Evolutionary conservation across 1,139 yeast genomes (phyloP), one percentile per base, ranked within the genome.

Genomic region (Geotrichum carabidarum): DNA sequence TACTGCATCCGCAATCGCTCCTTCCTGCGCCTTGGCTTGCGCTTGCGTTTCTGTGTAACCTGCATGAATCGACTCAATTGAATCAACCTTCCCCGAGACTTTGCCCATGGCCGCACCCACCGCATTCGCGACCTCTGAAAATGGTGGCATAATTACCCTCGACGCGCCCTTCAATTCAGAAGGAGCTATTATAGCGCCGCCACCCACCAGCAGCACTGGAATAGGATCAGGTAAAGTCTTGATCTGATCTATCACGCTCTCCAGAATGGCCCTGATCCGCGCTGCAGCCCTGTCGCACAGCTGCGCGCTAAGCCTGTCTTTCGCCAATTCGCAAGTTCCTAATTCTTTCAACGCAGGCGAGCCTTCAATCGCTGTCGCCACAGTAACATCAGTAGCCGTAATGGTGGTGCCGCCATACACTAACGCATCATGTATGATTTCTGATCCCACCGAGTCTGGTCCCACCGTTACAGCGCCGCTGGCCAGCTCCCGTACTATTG

Each of bases 41-140:
- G 68, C 63, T 27, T 60, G 60, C 2, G 22, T 15, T 15, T 45
- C 49, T 1, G 42, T 45, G 46, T 12, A 43, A 14, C 36, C 18
- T 3, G 35, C 22, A 43, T 43, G 30, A n/a, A 45, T 18, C 11
- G 62, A 50, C 47, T 67, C 66, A 7, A 68, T 59, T 18, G 50
- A 54, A 36, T 58, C 65, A 9, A 65, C 50, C 11, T 59, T 58
- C 0, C 70, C 67, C 32, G 76, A 70, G 15, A 75, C 63, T 55
- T 73, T 74, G 5, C 76, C 76, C 57, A 75, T 63, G 7, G 78
- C 78, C n/a, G 78, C 78, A 49, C 78, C 78, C 48, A 75, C 74
- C 9, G 78, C 78, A 63, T 75, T 75, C 7, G 77, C 78, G 27
- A 74, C 75, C 45, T 71, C 72, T 58, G 62, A 73, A 58, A 58